Conservation (phyloP, 1,139 yeast genomes). For the Taphrina flavorubra region DNA sequence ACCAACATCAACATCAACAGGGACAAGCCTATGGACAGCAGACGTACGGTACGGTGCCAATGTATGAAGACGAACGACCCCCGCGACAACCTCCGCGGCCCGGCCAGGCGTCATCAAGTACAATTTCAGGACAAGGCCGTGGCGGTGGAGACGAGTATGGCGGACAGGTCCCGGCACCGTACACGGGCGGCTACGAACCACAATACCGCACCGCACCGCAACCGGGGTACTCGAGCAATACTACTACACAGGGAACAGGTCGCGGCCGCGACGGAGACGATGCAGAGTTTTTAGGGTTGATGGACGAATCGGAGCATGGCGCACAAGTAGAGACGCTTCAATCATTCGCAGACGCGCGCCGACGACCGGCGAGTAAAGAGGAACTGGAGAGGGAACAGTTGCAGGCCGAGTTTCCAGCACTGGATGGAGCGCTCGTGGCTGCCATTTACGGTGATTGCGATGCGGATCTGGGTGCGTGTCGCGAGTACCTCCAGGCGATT, state of each 20-base stretch:
- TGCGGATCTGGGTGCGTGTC: constrained; percentile 29
- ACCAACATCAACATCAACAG: background rate
- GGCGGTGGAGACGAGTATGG: background rate
- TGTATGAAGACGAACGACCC: background rate
- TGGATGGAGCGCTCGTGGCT: constrained; percentile 37
- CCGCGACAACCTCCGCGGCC: background rate
- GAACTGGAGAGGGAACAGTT: constrained; percentile 21
- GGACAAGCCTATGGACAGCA: background rate
- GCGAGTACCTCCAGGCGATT: constrained; percentile 30
- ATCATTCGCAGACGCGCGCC: constrained; percentile 19
- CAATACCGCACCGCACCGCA: background rate
- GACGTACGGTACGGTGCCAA: constrained; percentile 4
- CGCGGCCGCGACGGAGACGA: background rate
- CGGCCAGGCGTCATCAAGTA: background rate
- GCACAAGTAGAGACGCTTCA: constrained; percentile 30
- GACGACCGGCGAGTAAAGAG: constrained; percentile 10
- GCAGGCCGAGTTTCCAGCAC: constrained; percentile 8
- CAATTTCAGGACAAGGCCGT: background rate
- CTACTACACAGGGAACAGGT: background rate
- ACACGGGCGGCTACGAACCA: background rate
- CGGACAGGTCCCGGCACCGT: background rate
- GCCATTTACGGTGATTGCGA: constrained; percentile 31
- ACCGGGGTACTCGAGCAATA: background rate
- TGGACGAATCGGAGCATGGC: constrained; percentile 10
- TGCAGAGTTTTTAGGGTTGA: background rate